Percentiles rank a stretch among this genome's conserved stretches.
Evolutionary conservation across 345 rosid genomes (phyloP).

Genomic region (Arabis alpina): DNA sequence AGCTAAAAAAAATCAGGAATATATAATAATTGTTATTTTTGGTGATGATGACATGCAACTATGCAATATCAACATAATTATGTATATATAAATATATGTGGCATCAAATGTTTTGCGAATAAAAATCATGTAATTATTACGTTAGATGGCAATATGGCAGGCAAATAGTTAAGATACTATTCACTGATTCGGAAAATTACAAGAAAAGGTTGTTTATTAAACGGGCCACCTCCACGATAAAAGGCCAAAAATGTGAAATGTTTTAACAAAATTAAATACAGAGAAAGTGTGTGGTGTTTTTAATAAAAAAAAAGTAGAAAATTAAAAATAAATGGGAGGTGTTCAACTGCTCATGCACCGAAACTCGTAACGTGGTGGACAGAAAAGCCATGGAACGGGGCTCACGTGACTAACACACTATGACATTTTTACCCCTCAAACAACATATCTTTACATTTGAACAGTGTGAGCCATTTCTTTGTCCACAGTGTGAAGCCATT

Average conservation of each 20-base stretch:
- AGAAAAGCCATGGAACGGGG: slow-evolving; percentile 41
- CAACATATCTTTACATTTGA: not conserved
- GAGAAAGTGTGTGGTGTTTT: no score
- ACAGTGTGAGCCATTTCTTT: not conserved
- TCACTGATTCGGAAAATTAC: no score
- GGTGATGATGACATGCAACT: not conserved
- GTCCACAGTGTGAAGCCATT: no score
- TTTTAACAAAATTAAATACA: no score
- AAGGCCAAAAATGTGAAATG: no score
- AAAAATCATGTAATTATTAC: slow-evolving; percentile 4
- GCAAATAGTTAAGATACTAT: no score
- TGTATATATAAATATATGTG: no score
- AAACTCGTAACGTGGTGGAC: slow-evolving; percentile 43
- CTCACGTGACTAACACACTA: slow-evolving; percentile 31
- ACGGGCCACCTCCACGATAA: not conserved
- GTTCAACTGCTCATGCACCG: slow-evolving; percentile 39
- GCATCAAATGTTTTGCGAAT: not conserved
- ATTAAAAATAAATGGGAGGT: not conserved
- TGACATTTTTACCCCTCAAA: slow-evolving; percentile 15
- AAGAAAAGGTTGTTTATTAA: not conserved
- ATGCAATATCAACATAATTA: not conserved
- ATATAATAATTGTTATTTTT: no score
- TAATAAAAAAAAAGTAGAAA: no score
- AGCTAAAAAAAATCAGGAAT: no score
- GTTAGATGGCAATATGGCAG: not conserved